These are phyloP conservation scores for Lolium multiflorum DNA, from an alignment of 176 grass and related monocot genomes.

Conservation along the genomic window DNA sequence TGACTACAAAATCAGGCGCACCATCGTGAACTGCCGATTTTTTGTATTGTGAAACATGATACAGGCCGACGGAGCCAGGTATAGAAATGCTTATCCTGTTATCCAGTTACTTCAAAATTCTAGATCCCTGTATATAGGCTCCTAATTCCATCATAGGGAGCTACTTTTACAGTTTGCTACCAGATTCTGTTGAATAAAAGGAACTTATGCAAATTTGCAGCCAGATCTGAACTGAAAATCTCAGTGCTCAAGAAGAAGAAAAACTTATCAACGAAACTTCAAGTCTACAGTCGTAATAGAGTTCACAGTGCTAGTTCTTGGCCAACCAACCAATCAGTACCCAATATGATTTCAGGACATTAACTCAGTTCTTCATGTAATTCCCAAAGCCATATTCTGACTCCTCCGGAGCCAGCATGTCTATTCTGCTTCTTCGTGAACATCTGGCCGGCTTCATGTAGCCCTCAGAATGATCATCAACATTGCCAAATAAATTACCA, in stretches of 20 bases:
- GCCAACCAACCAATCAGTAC: not conserved
- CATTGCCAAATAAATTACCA: slow-evolving; percentile 22
- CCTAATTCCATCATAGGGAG: not conserved
- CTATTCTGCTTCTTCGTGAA: slow-evolving; percentile 46
- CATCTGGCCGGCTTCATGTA: slow-evolving; percentile 24
- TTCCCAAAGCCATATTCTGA: not conserved
- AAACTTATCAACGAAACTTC: not conserved
- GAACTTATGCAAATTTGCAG: too few species aligned
- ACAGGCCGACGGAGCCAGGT: not conserved
- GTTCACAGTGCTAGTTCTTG: not conserved
- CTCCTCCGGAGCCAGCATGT: not conserved
- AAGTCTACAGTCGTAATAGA: not conserved
- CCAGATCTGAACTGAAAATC: too few species aligned
- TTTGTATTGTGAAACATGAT: not conserved
- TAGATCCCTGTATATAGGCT: not conserved
- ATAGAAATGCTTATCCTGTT: not conserved
- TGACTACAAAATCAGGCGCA: not conserved
- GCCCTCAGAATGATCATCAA: not conserved
- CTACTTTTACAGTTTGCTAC: not conserved
- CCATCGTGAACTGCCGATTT: not conserved
- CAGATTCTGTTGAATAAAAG: not conserved
- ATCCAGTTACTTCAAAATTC: not conserved
- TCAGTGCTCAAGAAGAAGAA: too few species aligned
- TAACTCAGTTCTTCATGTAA: slow-evolving; percentile 31
- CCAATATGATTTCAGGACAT: not conserved